Evolutionary conservation across 1,284 basidiomycete species (phyloP), one percentile per base, ranked within the genome.

Genomic region (Cutaneotrichosporon cyanovorans): DNA sequence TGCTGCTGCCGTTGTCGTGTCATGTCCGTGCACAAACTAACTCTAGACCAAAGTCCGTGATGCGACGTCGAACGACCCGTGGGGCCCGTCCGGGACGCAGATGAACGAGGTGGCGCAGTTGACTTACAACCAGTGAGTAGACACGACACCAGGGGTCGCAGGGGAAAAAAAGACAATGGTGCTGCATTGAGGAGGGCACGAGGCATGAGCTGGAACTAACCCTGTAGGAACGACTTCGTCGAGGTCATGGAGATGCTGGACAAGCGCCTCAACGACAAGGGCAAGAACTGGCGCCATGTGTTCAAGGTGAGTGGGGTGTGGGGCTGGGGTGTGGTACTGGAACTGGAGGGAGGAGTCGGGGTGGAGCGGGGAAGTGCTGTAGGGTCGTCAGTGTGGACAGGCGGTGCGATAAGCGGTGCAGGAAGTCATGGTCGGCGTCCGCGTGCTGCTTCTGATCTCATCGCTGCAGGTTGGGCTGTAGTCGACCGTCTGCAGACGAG

Each of bases 201-300:
- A n/a, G n/a, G n/a, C n/a, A n/a, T n/a, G n/a, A n/a, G n/a, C n/a
- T n/a, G n/a, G n/a, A n/a, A n/a, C 47, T 54, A 30, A 52, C 50
- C 6, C 10, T 19, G 5, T 60, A 95, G 90, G 73, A 86, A 83
- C 58, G 92, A 98, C 68, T 98, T 99, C 72, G 89, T 98, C 25
- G 95, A 99, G 74, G 92, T 98, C 65, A 97, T 99, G 91, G 95
- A 99, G 76, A 97, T 97, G 88, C 78, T 99, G 52, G 95, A 99
- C 74, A 98, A 98, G 74, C 82, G 95, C 42, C 74, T 99, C 59
- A 98, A 98, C 64, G 95, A 99, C 76, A 98, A 97, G 76, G 95
- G 95, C 34, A 98, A 98, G 81, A 97, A 98, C 67, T 99, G 95
- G 95, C 79, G 93, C 42, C 95, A 99, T 77, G 95, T 98, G 52